Conservation (phyloP, 768 basidiomycete species). For the Leccinum rimulosum region DNA sequence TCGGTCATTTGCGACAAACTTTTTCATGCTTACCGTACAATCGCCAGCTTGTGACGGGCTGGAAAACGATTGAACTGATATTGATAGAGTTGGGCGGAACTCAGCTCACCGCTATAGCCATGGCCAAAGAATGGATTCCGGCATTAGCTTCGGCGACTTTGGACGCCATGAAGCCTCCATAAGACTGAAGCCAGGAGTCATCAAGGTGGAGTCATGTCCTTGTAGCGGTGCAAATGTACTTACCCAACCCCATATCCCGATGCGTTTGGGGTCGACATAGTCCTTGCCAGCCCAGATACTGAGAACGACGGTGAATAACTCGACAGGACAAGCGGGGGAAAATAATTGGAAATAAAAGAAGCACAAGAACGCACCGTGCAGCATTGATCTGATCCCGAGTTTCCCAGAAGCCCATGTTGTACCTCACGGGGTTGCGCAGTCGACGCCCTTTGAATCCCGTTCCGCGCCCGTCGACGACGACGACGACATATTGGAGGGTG, state of each 20-base stretch:
- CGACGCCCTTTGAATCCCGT: slow-evolving; percentile 88
- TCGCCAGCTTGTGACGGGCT: slow-evolving; percentile 89
- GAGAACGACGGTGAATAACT: background rate
- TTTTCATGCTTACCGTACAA: slow-evolving; percentile 57
- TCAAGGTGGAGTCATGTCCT: slow-evolving; percentile 2
- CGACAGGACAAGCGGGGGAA: background rate
- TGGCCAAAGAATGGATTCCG: slow-evolving; percentile 85
- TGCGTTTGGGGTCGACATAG: slow-evolving; percentile 84
- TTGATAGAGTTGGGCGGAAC: background rate
- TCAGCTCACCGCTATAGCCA: slow-evolving; percentile 78
- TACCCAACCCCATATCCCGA: slow-evolving; percentile 99
- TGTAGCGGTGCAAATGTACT: slow-evolving; percentile 25
- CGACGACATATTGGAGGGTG: slow-evolving; percentile 78
- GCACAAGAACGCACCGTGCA: slow-evolving; percentile 54
- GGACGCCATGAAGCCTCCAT: slow-evolving; percentile 93
- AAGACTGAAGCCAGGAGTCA: slow-evolving; percentile 54
- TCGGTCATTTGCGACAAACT: background rate
- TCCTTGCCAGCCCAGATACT: slow-evolving; percentile 82
- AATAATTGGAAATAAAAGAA: slow-evolving; percentile 3
- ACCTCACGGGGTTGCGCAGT: slow-evolving; percentile 84
- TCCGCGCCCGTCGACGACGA: slow-evolving; percentile 89
- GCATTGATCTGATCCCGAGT: slow-evolving; percentile 86
- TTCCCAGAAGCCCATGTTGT: slow-evolving; percentile 87
- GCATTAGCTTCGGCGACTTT: slow-evolving; percentile 91
- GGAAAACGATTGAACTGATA: slow-evolving; percentile 1